Evolutionary conservation across 2,329 filamentous ascomycete genomes (phyloP).

Genomic region (Dichotomopilus funicola): DNA sequence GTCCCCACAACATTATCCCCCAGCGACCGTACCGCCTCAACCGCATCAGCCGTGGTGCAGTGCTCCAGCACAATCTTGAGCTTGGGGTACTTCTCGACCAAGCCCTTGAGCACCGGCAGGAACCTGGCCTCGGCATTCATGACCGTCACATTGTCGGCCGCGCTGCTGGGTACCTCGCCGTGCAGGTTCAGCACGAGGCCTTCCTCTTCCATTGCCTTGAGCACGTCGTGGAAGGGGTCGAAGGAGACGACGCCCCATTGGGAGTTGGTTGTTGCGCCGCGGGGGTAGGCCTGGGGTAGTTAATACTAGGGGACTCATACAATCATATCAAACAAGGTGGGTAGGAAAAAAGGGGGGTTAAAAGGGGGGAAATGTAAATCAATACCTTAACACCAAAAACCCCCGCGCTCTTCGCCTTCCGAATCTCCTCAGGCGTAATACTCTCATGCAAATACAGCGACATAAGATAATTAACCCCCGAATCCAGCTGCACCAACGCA

Average conservation of each 20-base stretch:
- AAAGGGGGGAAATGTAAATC: too few species aligned
- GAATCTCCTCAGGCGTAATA: slow-evolving; percentile 41
- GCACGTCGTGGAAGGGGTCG: slow-evolving; percentile 68
- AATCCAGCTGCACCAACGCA: slow-evolving; percentile 52
- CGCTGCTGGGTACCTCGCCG: slow-evolving; percentile 61
- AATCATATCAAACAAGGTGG: too few species aligned
- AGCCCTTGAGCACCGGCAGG: slow-evolving; percentile 66
- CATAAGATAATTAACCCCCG: slow-evolving; percentile 64
- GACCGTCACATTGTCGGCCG: slow-evolving; percentile 35
- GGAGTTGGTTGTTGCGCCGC: slow-evolving; percentile 59
- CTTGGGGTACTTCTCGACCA: slow-evolving; percentile 69
- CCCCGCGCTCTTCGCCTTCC: slow-evolving; percentile 64
- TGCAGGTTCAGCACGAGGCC: slow-evolving; percentile 73
- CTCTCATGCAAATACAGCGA: slow-evolving; percentile 47
- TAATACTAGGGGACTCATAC: too few species aligned
- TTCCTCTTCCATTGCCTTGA: slow-evolving; percentile 81
- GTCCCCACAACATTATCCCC: slow-evolving; percentile 70
- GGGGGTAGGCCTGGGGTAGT: slow-evolving; percentile 18
- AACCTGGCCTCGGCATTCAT: slow-evolving; percentile 71
- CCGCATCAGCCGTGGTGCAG: slow-evolving; percentile 76
- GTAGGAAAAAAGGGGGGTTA: too few species aligned
- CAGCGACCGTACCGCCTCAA: slow-evolving; percentile 70
- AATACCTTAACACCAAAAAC: slow-evolving; percentile 60
- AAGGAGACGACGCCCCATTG: slow-evolving; percentile 64
- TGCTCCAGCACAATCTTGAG: slow-evolving; percentile 72